These are phyloP conservation scores for Shiraia bambusicola DNA, from an alignment of 2,329 filamentous ascomycete genomes.

Conservation along the genomic window DNA sequence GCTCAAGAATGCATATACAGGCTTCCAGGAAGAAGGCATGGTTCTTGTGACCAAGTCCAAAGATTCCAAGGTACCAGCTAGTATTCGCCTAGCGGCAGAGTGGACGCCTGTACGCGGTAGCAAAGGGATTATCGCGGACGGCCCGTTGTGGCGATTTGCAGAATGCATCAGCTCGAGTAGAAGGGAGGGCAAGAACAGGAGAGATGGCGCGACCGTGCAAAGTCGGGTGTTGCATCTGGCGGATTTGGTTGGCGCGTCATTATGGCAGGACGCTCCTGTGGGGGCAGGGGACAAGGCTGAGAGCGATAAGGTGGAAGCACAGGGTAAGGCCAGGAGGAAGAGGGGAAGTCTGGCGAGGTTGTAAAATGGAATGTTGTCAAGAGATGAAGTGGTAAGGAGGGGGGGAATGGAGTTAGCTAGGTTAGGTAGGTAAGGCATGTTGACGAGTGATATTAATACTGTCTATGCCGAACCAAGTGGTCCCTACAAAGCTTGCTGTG, in stretches of 20 bases:
- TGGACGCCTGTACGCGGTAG: conserved; percentile 68
- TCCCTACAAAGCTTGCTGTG: not conserved
- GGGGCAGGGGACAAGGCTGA: conserved; percentile 13
- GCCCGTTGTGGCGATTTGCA: conserved; percentile 87
- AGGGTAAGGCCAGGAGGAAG: conserved; percentile 35
- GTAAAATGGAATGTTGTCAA: conserved; percentile 12
- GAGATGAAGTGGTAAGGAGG: not conserved
- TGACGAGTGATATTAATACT: too few relatives aligned
- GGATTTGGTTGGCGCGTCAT: conserved; percentile 67
- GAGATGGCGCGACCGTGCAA: conserved; percentile 89
- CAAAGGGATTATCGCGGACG: conserved; percentile 64
- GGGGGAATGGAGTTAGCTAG: not conserved
- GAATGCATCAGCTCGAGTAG: conserved; percentile 81
- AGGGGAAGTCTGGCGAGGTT: conserved; percentile 38
- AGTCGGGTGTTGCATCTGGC: conserved; percentile 76
- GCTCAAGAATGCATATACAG: conserved; percentile 85
- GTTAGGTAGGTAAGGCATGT: too few relatives aligned
- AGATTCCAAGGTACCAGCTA: conserved; percentile 61
- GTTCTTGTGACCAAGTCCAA: conserved; percentile 69
- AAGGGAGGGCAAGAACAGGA: conserved; percentile 90
- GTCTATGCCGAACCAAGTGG: conserved; percentile 2
- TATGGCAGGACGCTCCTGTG: conserved; percentile 59
- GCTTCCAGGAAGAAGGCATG: conserved; percentile 90
- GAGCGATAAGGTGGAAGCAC: conserved; percentile 13
- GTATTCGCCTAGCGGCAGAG: conserved; percentile 68